Percentiles rank a stretch among this genome's conserved stretches.
Conservation (phyloP, 2,329 filamentous ascomycete species). For the Colletotrichum sp. region DNA sequence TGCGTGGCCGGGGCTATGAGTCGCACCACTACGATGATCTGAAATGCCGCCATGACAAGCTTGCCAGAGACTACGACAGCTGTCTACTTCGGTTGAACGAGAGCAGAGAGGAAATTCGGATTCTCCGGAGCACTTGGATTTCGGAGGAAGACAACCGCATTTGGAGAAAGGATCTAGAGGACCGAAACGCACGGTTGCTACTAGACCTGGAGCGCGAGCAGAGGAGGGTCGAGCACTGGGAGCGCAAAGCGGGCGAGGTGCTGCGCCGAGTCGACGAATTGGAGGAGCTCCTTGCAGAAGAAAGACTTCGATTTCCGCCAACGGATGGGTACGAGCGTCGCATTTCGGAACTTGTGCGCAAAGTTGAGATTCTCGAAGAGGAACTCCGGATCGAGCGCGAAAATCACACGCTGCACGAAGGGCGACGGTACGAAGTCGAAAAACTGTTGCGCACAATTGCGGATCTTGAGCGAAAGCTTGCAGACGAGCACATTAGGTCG, state of each 20-base stretch:
- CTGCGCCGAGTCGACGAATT: slow-evolving; percentile 3
- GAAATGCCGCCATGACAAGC: slow-evolving; percentile 4
- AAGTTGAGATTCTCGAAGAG: slow-evolving; percentile 13
- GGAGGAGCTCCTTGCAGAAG: slow-evolving; percentile 4
- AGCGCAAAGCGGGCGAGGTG: slow-evolving; percentile 65
- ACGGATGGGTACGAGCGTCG: slow-evolving; percentile 4
- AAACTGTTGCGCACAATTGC: not conserved
- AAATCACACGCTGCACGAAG: not conserved
- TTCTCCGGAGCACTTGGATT: slow-evolving; percentile 1
- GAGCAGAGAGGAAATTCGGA: not conserved
- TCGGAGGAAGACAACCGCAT: slow-evolving; percentile 6
- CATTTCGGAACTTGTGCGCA: slow-evolving; percentile 9
- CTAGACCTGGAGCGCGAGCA: slow-evolving; percentile 93
- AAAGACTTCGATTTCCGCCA: not conserved
- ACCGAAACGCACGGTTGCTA: not conserved
- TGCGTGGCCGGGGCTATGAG: not conserved
- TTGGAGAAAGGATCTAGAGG: slow-evolving; percentile 10
- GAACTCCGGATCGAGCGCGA: slow-evolving; percentile 6
- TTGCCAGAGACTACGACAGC: slow-evolving; percentile 6
- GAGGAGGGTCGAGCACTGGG: slow-evolving; percentile 97
- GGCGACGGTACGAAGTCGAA: slow-evolving; percentile 4
- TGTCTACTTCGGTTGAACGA: not conserved
- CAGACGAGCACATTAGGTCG: not conserved
- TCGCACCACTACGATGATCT: not conserved
- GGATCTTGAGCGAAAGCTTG: slow-evolving; percentile 10